Conservation (phyloP, 805 yeast genomes). For the Yamadazyma paraphyllophila region DNA sequence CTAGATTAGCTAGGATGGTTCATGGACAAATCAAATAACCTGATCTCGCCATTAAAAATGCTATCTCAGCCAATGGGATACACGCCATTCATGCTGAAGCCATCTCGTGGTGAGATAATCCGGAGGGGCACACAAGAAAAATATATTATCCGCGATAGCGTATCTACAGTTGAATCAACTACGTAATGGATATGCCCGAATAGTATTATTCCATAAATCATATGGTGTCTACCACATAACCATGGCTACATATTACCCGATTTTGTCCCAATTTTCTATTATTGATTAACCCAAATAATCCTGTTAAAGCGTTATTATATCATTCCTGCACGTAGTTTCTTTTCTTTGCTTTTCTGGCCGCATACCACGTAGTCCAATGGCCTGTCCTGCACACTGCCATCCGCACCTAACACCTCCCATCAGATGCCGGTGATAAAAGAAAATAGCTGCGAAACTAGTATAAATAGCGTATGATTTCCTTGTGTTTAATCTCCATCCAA, state of each 20-base stretch:
- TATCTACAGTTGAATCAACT: background rate
- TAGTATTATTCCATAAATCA: background rate
- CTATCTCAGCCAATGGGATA: no score
- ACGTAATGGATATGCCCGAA: background rate
- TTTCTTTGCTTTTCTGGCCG: background rate
- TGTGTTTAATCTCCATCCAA: background rate
- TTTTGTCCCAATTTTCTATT: background rate
- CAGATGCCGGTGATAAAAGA: conserved; percentile 5
- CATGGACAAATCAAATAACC: no score
- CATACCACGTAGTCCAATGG: background rate
- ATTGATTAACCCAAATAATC: background rate
- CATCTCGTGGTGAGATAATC: background rate
- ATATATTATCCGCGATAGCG: no score
- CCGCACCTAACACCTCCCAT: background rate
- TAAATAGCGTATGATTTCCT: conserved; percentile 6
- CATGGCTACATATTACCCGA: background rate
- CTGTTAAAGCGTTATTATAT: conserved; percentile 3
- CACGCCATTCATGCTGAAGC: no score
- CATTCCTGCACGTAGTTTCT: conserved; percentile 8
- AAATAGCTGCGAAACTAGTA: conserved; percentile 6
- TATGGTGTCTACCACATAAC: background rate
- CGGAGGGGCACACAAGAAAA: conserved; percentile 5
- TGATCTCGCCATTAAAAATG: no score
- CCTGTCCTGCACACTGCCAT: background rate
- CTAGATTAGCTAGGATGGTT: no score